These are phyloP conservation scores for Cutaneotrichosporon cutaneum DNA, from an alignment of 1,284 basidiomycete species.

Conservation along the genomic window DNA sequence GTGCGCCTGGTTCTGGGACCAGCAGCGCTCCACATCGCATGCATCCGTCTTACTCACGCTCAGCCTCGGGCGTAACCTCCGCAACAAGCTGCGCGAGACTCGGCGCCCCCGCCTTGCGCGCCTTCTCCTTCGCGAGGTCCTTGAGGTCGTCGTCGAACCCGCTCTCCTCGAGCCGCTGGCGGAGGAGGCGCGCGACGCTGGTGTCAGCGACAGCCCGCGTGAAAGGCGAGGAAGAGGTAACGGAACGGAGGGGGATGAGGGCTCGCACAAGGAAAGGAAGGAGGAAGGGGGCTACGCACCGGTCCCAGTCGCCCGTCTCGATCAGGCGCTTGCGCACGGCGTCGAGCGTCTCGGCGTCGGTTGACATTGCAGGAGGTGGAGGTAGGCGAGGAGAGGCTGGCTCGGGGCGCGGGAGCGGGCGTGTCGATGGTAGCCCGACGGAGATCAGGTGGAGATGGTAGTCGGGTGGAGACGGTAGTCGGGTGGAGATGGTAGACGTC, in stretches of 20 bases:
- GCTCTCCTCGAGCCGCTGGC: slow-evolving; percentile 37
- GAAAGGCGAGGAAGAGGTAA: not conserved
- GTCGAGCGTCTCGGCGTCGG: slow-evolving; percentile 37
- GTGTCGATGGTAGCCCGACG: not conserved
- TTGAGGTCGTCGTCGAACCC: slow-evolving; percentile 50
- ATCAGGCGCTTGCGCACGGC: slow-evolving; percentile 41
- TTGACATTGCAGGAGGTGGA: slow-evolving; percentile 14
- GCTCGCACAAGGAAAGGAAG: not conserved
- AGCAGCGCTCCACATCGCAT: not conserved
- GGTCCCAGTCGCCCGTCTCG: slow-evolving; percentile 50
- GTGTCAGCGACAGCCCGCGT: too few species aligned
- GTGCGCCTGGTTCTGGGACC: not conserved
- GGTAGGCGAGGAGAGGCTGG: not conserved
- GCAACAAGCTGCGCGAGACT: slow-evolving; percentile 38
- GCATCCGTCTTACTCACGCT: slow-evolving; percentile 27
- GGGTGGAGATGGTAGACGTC: too few species aligned
- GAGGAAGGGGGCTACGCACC: slow-evolving; percentile 29
- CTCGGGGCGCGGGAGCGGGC: not conserved
- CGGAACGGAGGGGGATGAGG: not conserved
- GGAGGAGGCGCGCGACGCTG: slow-evolving; percentile 35
- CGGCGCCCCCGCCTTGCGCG: slow-evolving; percentile 37
- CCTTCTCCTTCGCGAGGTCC: slow-evolving; percentile 47
- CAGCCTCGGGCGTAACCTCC: slow-evolving; percentile 36
- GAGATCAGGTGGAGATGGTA: too few species aligned
- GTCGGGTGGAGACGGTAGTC: too few species aligned